Evolutionary conservation across 1,284 basidiomycete genomes (phyloP).

Genomic region (Ustilago nuda): DNA sequence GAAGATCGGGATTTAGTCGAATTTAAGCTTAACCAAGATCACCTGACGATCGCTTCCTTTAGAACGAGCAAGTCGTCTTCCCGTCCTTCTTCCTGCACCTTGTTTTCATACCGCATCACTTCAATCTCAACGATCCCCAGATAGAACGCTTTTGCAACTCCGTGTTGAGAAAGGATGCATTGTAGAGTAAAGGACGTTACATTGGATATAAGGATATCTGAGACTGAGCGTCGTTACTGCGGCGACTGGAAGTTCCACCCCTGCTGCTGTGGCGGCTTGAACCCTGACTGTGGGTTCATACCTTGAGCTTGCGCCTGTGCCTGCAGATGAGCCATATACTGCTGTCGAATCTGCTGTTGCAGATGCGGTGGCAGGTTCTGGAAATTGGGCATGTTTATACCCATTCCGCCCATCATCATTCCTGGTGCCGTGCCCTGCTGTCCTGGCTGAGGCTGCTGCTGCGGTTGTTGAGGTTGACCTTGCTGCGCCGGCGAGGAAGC

Average conservation of each 20-base stretch:
- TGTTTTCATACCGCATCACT: background rate
- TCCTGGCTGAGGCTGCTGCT: slow-evolving; percentile 16
- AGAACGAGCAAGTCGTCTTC: background rate
- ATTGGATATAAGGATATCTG: slow-evolving; percentile 3
- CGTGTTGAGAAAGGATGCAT: background rate
- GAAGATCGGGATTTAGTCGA: background rate
- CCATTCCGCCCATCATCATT: slow-evolving; percentile 24
- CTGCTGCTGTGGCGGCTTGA: slow-evolving; percentile 23
- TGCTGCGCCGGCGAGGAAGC: slow-evolving; percentile 19
- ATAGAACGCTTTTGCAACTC: background rate
- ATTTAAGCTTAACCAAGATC: background rate
- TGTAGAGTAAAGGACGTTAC: background rate
- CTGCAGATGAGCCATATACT: slow-evolving; percentile 50
- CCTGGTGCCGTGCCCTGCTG: slow-evolving; percentile 14
- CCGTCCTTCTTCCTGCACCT: background rate
- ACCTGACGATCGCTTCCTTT: background rate
- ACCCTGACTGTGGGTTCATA: slow-evolving; percentile 16
- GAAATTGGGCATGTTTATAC: slow-evolving; percentile 32
- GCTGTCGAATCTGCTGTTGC: slow-evolving; percentile 51
- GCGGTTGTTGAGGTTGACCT: slow-evolving; percentile 7
- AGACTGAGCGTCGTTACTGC: slow-evolving; percentile 14
- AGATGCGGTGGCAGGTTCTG: slow-evolving; percentile 48
- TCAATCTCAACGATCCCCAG: background rate
- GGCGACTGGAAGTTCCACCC: slow-evolving; percentile 37
- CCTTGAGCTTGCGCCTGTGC: slow-evolving; percentile 30